Evolutionary conservation across 805 yeast genomes (phyloP).

Genomic region (Candida lessepsii): DNA sequence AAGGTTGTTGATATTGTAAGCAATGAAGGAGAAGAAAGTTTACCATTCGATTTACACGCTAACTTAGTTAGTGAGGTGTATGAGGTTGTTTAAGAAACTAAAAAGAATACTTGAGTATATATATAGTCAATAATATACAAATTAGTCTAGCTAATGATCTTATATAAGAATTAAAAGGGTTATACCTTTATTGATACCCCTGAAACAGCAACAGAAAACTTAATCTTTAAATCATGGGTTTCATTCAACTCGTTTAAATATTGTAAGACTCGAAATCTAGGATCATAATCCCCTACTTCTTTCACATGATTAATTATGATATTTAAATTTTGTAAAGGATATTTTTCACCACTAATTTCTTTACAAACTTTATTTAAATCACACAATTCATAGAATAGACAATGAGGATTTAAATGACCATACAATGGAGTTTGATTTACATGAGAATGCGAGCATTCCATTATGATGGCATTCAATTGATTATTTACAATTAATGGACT

Average conservation of each 20-base stretch:
- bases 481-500: slow-evolving; percentile 43
- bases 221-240: slow-evolving; percentile 38
- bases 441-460: slow-evolving; percentile 66
- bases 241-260: slow-evolving; percentile 45
- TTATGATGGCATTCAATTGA: slow-evolving; percentile 52
- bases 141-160: slow-evolving; percentile 14
- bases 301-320: slow-evolving; percentile 49
- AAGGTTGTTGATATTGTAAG: slow-evolving; percentile 59
- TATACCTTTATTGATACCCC: slow-evolving; percentile 44
- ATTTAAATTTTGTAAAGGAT: slow-evolving; percentile 44
- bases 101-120: neutral
- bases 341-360: slow-evolving; percentile 9
- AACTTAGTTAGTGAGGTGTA: slow-evolving; percentile 59
- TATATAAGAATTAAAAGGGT: neutral
- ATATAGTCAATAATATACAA: neutral
- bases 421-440: slow-evolving; percentile 49
- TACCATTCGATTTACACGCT: slow-evolving; percentile 69
- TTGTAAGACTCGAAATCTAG: slow-evolving; percentile 52
- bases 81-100: slow-evolving; percentile 41
- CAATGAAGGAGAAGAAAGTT: slow-evolving; percentile 50
- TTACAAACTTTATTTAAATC: slow-evolving; percentile 20
- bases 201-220: slow-evolving; percentile 52
- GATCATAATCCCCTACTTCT: slow-evolving; percentile 48
- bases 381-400: slow-evolving; percentile 56
- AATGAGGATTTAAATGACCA: slow-evolving; percentile 78